Evolutionary conservation across 2,329 filamentous ascomycete species (phyloP).

Genomic region (Penicillium sp.): DNA sequence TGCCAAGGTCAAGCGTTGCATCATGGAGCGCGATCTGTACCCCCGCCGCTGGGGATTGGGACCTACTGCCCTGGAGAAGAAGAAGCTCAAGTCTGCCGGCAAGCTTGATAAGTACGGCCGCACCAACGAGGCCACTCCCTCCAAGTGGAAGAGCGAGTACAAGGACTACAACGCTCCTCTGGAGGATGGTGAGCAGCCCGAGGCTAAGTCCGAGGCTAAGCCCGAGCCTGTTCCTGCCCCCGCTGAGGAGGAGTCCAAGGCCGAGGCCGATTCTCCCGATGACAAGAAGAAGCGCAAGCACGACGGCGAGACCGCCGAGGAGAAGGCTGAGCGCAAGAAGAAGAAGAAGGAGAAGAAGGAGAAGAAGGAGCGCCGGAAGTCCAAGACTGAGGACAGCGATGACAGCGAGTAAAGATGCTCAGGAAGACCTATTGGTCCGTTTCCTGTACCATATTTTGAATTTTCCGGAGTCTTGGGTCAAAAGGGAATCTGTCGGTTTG

Average conservation of each 20-base stretch:
- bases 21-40: constrained; percentile 99
- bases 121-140: constrained; percentile 85
- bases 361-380: constrained; percentile 70
- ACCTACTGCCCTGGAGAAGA: constrained; percentile 92
- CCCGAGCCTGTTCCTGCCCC: constrained; percentile 32
- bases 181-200: constrained; percentile 46
- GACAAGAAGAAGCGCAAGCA: constrained; percentile 57
- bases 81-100: constrained; percentile 98
- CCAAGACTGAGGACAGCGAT: constrained; percentile 72
- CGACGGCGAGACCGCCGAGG: constrained; percentile 54
- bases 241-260: constrained; percentile 40
- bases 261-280: constrained; percentile 43
- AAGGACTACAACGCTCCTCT: constrained; percentile 72
- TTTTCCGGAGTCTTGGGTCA: constrained; percentile 41
- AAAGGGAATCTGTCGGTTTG: constrained; percentile 35
- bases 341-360: constrained; percentile 57
- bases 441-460: constrained; percentile 38
- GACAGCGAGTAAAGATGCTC: constrained; percentile 42
- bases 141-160: constrained; percentile 90
- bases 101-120: constrained; percentile 98
- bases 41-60: constrained; percentile 95
- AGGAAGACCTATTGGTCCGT: constrained; percentile 23
- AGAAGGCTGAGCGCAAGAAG: constrained; percentile 49
- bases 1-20: constrained; percentile 98
- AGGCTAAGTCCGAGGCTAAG: constrained; percentile 47